Evolutionary conservation across 345 rosid genomes (phyloP), one percentile per base, ranked within the genome.

Genomic region (Aquilaria malaccensis): DNA sequence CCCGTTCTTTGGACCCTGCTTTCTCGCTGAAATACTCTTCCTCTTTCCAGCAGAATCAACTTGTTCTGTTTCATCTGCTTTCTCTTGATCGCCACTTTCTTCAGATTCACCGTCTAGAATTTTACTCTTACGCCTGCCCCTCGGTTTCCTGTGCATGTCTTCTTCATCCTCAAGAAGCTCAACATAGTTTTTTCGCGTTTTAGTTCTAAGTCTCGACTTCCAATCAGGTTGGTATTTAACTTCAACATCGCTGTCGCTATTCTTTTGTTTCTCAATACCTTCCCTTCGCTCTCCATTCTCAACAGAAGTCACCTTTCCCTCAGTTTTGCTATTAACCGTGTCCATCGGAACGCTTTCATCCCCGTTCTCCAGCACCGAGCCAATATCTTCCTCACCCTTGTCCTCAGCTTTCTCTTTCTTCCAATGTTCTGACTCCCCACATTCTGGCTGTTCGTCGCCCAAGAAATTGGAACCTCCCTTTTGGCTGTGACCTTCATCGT

Each of bases 1-100:
- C 33, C 46, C 50, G 13, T 56, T 33, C 62, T 11, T 65, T 57
- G 10, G 13, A 2, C 56, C 56, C 13, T 13, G 13, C 70, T 52
- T 59, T 31, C 45, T 45, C 14, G 6, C 2, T 50, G 60, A 33
- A 14, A 37, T 22, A 37, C 43, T 37, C 47, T 41, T n/a, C 14
- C 22, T 2, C 12, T 58, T 49, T 11, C 11, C 61, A 37, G 12
- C 50, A 58, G 33, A 53, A 29, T 22, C n/a, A 29, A 6, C 32
- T n/a, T 0, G 2, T 7, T 53, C 32, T 53, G 7, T 5, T 3
- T 58, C 31, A 6, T 14, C 29, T 7, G 9, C 1, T 12, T 41
- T 14, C 61, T 37, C 9, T 2, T n/a, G 2, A 11, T 1, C 31
- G 31, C 3, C 30, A 15, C 31, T 30, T 29, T 29, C 56, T 53